Evolutionary conservation across 768 basidiomycete genomes (phyloP), one percentile per base, ranked within the genome.

Genomic region (Mycena belliarum): DNA sequence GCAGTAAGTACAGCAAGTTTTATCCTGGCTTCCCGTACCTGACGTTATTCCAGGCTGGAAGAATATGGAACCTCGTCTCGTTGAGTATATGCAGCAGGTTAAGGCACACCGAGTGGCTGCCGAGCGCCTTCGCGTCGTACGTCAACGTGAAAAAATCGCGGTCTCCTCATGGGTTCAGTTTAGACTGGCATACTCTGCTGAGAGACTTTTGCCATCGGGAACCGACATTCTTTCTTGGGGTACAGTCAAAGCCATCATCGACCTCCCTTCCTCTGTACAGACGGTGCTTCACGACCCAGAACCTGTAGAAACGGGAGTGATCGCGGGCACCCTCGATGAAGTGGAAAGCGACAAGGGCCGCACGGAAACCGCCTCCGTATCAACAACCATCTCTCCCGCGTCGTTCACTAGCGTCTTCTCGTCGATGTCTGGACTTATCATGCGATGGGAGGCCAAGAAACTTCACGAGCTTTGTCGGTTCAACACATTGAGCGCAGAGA

Each of bases 31-130:
- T 33, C 7, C 25, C 15, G 24, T 49, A 23, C 46, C 38, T 29
- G 38, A 40, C 46, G 10, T 45, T 33, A 7, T 3, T 52, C 9
- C 33, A 73, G 72, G 49, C 2, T 72, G 71, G 70, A 57, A 64
- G 0, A 71, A 63, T 24, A 71, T 73, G n/a, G 64, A 70, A 50
- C 23, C 38, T 26, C 53, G 64, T 6, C 66, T 74, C 57, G 33
- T 69, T 18, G 42, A 54, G 12, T 71, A 73, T 42, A 73, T 73
- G 68, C 49, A 58, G 3, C 29, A 57, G 12, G 65, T 69, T 6
- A 61, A 56, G 37, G 21, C 26, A 11, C 51, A 67, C 15, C 59
- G 66, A 8, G 26, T 55, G 10, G 44, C 60, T 20, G 66, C 70
- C 23, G 66, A 67, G 8, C 68, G 65, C 7, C 55, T 58, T 1